Conservation (phyloP, 2,329 filamentous ascomycete species). For the Seiridium cupressi region DNA sequence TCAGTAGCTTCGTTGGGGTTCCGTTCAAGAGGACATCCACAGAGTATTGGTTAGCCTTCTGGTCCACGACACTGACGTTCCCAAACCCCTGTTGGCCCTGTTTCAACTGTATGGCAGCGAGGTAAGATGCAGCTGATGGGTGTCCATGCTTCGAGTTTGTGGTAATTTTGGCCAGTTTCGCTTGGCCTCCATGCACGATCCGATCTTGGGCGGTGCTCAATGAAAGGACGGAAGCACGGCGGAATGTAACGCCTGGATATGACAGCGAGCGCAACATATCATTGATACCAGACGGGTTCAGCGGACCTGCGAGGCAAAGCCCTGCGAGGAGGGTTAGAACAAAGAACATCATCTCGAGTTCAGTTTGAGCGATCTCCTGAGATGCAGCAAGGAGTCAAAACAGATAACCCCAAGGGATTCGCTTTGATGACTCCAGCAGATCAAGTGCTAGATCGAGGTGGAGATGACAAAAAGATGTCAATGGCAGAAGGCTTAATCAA, state of each 20-base stretch:
- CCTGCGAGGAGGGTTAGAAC: conserved; percentile 8
- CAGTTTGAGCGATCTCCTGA: too few species aligned
- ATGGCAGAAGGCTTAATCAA: too few species aligned
- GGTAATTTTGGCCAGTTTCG: conserved; percentile 1
- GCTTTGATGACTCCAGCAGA: too few species aligned
- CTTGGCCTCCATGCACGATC: conserved; percentile 11
- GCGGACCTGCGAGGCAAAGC: conserved; percentile 10
- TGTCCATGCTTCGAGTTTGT: not conserved
- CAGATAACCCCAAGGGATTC: too few species aligned
- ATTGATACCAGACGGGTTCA: not conserved
- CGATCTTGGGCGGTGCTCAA: not conserved
- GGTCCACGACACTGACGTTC: conserved; percentile 30
- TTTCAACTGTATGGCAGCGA: not conserved
- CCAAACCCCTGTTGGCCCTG: conserved; percentile 16
- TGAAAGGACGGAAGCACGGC: not conserved
- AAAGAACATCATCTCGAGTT: conserved; percentile 5
- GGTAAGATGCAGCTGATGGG: not conserved
- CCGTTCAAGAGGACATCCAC: conserved; percentile 24
- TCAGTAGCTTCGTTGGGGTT: conserved; percentile 29
- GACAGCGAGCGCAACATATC: not conserved
- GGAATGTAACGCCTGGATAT: not conserved
- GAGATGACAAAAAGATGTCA: too few species aligned
- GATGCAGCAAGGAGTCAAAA: too few species aligned
- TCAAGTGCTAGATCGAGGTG: too few species aligned
- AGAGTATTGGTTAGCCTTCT: conserved; percentile 30